Conservation (phyloP, 192 early-diverging fungal species). For the Backusella tarrabulga region DNA sequence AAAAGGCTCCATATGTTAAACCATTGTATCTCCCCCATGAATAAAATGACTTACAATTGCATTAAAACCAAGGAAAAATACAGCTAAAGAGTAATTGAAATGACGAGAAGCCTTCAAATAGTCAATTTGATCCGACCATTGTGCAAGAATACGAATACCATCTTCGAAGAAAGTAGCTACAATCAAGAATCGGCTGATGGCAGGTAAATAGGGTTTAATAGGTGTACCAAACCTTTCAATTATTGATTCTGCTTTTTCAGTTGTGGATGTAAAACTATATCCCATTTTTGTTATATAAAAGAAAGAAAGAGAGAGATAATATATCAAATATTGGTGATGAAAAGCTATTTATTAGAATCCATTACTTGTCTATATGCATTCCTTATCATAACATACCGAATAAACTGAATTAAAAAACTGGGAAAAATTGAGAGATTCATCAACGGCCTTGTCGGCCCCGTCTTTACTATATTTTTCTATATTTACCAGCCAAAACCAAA, state of each 20-base stretch:
- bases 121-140: slow-evolving; percentile 88
- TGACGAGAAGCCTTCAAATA: slow-evolving; percentile 79
- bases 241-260: neutral
- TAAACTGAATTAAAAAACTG: neutral
- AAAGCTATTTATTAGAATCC: neutral
- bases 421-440: neutral
- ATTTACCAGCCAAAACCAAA: no score
- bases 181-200: slow-evolving; percentile 87
- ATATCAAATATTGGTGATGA: neutral
- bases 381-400: neutral
- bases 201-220: slow-evolving; percentile 88
- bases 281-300: slow-evolving; percentile 2
- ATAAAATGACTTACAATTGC: slow-evolving; percentile 50
- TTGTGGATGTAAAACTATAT: neutral
- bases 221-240: slow-evolving; percentile 71
- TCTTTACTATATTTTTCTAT: no score
- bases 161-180: slow-evolving; percentile 97
- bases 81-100: slow-evolving; percentile 74
- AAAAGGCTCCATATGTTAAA: neutral
- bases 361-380: neutral
- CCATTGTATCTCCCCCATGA: neutral
- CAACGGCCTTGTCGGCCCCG: no score
- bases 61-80: slow-evolving; percentile 81
- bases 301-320: neutral
- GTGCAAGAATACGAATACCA: slow-evolving; percentile 80